phyloP scores from a whole-genome alignment of 225 moss, liverwort and hornwort genomes.

The Antitrichia curtipendula region DNA sequence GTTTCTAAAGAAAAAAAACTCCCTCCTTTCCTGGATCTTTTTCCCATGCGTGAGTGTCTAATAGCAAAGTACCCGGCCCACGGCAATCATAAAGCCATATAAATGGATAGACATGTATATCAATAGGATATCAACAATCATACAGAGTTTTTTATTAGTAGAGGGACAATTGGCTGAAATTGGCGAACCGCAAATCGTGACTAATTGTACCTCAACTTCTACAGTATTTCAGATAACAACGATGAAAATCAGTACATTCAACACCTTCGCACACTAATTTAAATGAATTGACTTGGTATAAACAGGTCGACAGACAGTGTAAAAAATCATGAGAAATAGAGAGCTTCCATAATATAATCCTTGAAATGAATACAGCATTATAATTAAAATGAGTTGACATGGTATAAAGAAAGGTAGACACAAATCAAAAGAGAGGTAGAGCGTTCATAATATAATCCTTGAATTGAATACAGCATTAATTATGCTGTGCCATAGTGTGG shows the following conservation, averaged over 20 bases:
- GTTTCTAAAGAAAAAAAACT: not conserved
- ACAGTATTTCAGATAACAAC: not conserved
- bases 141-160: not conserved
- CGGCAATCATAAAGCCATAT: not conserved
- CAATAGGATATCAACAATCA: not conserved
- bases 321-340: no score
- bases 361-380: no score
- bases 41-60: not conserved
- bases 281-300: not conserved
- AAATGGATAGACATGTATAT: not conserved
- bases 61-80: not conserved
- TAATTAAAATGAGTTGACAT: not conserved
- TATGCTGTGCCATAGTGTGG: constrained; percentile 32
- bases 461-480: constrained; percentile 46
- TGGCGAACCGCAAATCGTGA: not conserved
- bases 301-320: not conserved
- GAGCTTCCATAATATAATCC: no score
- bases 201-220: not conserved
- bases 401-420: not conserved
- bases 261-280: no score
- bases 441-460: constrained; percentile 30
- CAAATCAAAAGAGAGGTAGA: not conserved
- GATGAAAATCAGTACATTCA: no score
- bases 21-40: not conserved
- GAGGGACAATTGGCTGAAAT: not conserved